These are phyloP conservation scores for Eucalyptus marginata DNA, from an alignment of 345 rosid genomes.

Conservation along the genomic window DNA sequence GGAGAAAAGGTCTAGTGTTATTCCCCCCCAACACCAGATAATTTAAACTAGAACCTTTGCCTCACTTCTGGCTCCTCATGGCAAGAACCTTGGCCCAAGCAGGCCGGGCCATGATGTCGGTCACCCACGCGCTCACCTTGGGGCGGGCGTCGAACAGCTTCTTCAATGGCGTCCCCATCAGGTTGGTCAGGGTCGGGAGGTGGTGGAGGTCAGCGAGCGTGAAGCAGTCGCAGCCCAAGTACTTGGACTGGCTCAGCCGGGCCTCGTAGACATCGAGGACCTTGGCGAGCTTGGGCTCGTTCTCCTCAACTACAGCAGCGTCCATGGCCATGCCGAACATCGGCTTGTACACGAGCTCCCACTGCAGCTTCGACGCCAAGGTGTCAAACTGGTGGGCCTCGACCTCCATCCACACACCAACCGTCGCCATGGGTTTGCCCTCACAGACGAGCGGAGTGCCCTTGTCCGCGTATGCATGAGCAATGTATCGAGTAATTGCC, in stretches of 20 bases:
- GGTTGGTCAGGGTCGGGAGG: slow-evolving; percentile 25
- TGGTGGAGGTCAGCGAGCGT: slow-evolving; percentile 74
- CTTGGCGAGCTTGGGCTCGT: slow-evolving; percentile 12
- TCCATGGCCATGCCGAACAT: slow-evolving; percentile 6
- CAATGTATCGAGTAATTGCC: slow-evolving; percentile 61
- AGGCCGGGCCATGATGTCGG: slow-evolving; percentile 16
- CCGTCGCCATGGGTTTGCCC: slow-evolving; percentile 12
- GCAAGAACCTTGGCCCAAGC: slow-evolving; percentile 47
- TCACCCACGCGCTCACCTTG: slow-evolving; percentile 17
- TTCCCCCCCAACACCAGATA: background rate
- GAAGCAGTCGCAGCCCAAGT: slow-evolving; percentile 49
- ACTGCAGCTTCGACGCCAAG: slow-evolving; percentile 32
- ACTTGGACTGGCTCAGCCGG: slow-evolving; percentile 43
- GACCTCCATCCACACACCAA: slow-evolving; percentile 47
- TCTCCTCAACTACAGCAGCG: background rate
- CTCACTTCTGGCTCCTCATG: background rate
- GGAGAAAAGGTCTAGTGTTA: background rate
- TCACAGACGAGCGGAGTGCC: slow-evolving; percentile 40
- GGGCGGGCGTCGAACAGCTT: slow-evolving; percentile 9
- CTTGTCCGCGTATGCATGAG: slow-evolving; percentile 26
- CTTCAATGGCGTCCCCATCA: slow-evolving; percentile 29
- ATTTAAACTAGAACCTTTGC: background rate
- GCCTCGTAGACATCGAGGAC: slow-evolving; percentile 61
- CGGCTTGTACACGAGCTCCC: slow-evolving; percentile 40
- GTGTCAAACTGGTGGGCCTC: slow-evolving; percentile 63